Base-by-base conservation (phyloP, 805 yeast species). In the Komagataella kurtzmanii region DNA sequence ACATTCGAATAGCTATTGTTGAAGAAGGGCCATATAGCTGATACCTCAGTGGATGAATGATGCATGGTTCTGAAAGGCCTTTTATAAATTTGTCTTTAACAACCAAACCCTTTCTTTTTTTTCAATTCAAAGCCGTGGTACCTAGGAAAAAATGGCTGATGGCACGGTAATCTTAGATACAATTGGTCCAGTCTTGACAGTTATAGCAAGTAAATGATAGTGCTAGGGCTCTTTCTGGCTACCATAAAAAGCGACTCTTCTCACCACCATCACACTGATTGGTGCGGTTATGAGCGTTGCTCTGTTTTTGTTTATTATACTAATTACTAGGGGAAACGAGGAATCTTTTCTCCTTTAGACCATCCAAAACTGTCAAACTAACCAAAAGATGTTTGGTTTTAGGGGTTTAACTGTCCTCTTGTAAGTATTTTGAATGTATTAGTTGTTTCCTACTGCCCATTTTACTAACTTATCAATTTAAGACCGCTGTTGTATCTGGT, bases 1-100 rank as follows among this genome's bases (percentile, higher is more conserved):
- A 68, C 71, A 58, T 66, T 67, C 23, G 70, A 65, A 36, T 66
- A 64, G 6, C 70, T 62, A 21, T 62, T 56, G 54, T 67, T 66
- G 59, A 67, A 67, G 54, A 67, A 67, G 6, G 72, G 71, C 72
- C 72, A 67, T 51, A 67, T 67, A 50, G 66, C 64, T 47, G 69
- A 65, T 69, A 66, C 65, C 43, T n/a, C 18, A 59, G 52, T 63
- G 58, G 46, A 54, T 57, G 17, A 57, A 64, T 19, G 58, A 58
- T n/a, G 58, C 58, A 44, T 64, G 60, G 49, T 56, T 30, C n/a
- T 30, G 40, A 30, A 30, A 30, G 40, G 40, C 40, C 40, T 10
- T 8, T 10, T 30, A 30, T 14, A 30, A 30, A 30, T 6, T 14
- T 30, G 40, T 30, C 40, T 7, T 30, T 30, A 3, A 8, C 40